Conservation (phyloP, 129 eudicot species). For the Pulicaria dysenterica region DNA sequence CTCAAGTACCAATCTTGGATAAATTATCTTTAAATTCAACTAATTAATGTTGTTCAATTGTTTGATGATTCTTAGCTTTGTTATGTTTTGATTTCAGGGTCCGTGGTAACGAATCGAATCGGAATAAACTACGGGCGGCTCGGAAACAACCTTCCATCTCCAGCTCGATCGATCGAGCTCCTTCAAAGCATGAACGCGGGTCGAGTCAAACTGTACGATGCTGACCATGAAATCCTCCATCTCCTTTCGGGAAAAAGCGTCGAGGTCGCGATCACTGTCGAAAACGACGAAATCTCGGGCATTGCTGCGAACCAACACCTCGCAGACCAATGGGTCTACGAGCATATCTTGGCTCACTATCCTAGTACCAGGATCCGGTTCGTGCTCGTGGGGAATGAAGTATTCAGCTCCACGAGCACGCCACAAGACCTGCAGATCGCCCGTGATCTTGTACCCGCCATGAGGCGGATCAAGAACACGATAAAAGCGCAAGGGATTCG, state of each 20-base stretch:
- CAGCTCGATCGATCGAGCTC: slow-evolving; percentile 45
- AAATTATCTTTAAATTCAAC: background rate
- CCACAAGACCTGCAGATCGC: slow-evolving; percentile 37
- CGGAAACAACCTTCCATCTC: slow-evolving; percentile 69
- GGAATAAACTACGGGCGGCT: slow-evolving; percentile 71
- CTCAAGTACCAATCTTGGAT: slow-evolving; percentile 34
- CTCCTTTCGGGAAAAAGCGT: slow-evolving; percentile 52
- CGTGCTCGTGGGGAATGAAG: slow-evolving; percentile 66
- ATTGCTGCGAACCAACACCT: slow-evolving; percentile 55
- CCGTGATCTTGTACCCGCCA: slow-evolving; percentile 66
- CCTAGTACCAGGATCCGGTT: slow-evolving; percentile 60
- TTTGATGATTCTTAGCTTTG: background rate
- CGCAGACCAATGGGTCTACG: slow-evolving; percentile 69
- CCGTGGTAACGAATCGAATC: slow-evolving; percentile 32
- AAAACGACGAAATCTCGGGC: slow-evolving; percentile 50
- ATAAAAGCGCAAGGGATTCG: slow-evolving; percentile 41
- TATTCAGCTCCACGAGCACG: slow-evolving; percentile 42
- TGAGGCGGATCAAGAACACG: slow-evolving; percentile 54
- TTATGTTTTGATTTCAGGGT: slow-evolving; percentile 31
- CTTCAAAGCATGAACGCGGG: slow-evolving; percentile 44
- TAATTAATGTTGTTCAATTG: background rate
- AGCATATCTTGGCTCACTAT: slow-evolving; percentile 58
- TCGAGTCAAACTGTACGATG: slow-evolving; percentile 59
- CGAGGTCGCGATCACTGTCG: slow-evolving; percentile 63
- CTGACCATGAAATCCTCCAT: slow-evolving; percentile 60